Evolutionary conservation across 2,329 filamentous ascomycete species (phyloP), one percentile per base, ranked within the genome.

Genomic region (Cyanodermella asteris): DNA sequence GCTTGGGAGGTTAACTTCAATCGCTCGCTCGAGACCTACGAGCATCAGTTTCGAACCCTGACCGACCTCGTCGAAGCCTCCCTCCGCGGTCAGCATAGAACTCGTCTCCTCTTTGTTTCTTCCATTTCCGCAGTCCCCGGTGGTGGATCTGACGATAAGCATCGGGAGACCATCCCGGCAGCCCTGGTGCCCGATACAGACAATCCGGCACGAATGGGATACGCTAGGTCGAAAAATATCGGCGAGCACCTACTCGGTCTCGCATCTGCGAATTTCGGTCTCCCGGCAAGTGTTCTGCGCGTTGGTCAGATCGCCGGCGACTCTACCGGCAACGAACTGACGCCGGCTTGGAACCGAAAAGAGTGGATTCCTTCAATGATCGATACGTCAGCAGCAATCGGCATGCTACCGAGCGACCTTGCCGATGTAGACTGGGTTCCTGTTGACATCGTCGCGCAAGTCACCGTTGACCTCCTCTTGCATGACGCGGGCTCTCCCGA

Each of bases 381-480:
- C 9, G 47, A 51, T 2, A 61, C 57, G 20, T 64, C 59, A 0
- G 40, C 56, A 10, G 43, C 55, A 23, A 42, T 68, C 1, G 51
- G 54, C 0, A 41, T 50, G 6, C 37, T 68, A 3, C 63, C 64
- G 0, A 28, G 30, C 1, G 39, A 45, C 2, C 43, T 66, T 0
- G 61, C 59, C 0, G 30, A 35, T 1, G 47, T 67, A 2, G 60
- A 66, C 36, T 69, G 63, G 64, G 49, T 59, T 3, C 59, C 63
- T 0, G 48, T 59, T 5, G 61, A 30, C 17, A 16, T 19, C 1
- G 13, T 27, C 7, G 13, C 28, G 14, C 15, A 19, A 2, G 20
- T 29, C 6, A 10, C 24, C 8, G 6, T 12, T 13, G 24, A 29
- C n/a, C 20, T 23, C n/a, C n/a, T n/a, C n/a, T n/a, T n/a, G n/a